These are phyloP conservation scores for Gnomoniopsis smithogilvyi DNA, from an alignment of 2,329 filamentous ascomycete genomes.

Conservation along the genomic window DNA sequence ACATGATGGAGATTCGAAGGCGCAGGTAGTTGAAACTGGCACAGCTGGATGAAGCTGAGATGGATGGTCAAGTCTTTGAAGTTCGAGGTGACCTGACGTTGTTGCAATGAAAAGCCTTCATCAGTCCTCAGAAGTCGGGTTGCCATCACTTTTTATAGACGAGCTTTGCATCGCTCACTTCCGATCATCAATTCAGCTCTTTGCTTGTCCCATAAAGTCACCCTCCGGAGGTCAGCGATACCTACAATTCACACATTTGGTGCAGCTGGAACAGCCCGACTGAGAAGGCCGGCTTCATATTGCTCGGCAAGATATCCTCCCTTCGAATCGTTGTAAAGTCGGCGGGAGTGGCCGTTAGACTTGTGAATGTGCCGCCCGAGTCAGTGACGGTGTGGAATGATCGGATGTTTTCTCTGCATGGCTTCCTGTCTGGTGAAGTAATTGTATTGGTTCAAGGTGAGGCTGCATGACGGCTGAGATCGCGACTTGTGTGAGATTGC, in stretches of 20 bases:
- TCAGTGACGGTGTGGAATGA: constrained; percentile 4
- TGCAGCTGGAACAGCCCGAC: not conserved
- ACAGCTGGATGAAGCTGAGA: not conserved
- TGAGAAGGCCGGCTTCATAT: not conserved
- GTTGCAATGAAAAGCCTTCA: not conserved
- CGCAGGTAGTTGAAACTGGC: not conserved
- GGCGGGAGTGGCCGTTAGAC: constrained; percentile 8
- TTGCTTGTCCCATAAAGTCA: not conserved
- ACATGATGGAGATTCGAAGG: constrained; percentile 7
- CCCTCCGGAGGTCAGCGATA: not conserved
- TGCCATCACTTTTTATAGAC: not conserved
- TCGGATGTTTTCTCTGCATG: constrained; percentile 14
- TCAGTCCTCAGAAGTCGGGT: not conserved
- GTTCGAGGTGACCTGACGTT: not conserved
- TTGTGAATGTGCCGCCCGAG: not conserved
- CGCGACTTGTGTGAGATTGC: not conserved
- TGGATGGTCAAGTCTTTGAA: not conserved
- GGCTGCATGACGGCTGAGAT: not conserved
- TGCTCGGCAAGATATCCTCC: not conserved
- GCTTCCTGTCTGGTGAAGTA: not conserved
- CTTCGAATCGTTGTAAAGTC: not conserved
- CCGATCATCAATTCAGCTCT: not conserved
- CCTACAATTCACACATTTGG: not conserved
- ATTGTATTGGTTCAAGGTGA: not conserved
- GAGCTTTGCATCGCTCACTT: not conserved